Conservation (phyloP, 768 basidiomycete genomes). For the Mrakia frigida region DNA sequence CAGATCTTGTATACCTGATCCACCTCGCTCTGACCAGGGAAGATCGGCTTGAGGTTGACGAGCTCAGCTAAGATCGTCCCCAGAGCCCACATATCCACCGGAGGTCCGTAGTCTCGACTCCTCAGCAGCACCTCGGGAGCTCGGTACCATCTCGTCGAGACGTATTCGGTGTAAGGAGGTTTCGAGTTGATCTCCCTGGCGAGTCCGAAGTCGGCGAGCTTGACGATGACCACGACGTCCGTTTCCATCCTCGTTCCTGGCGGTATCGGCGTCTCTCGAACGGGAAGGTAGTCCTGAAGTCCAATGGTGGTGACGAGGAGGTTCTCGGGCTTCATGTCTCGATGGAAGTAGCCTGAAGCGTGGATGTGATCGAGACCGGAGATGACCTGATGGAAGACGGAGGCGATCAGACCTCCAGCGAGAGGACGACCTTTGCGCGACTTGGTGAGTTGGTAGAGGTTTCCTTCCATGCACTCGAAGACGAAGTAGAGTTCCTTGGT, state of each 20-base stretch:
- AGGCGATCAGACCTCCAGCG: constrained; percentile 92
- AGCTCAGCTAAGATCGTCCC: constrained; percentile 98
- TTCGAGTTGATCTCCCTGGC: constrained; percentile 79
- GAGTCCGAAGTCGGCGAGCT: constrained; percentile 96
- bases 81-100: constrained; percentile 99
- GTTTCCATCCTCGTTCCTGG: constrained; percentile 57
- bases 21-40: constrained; percentile 85
- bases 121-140: constrained; percentile 93
- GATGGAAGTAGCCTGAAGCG: constrained; percentile 87
- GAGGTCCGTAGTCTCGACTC: constrained; percentile 87
- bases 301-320: constrained; percentile 97
- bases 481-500: constrained; percentile 97
- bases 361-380: constrained; percentile 91
- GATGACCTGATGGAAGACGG: constrained; percentile 88
- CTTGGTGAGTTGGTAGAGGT: constrained; percentile 98
- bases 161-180: constrained; percentile 98
- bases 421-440: constrained; percentile 88
- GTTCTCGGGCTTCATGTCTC: constrained; percentile 99
- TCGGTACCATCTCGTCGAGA: constrained; percentile 98
- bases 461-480: constrained; percentile 99
- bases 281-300: constrained; percentile 78
- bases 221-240: constrained; percentile 94
- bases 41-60: constrained; percentile 87
- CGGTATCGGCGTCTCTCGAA: constrained; percentile 49
- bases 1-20: constrained; percentile 90